Percentiles rank a stretch among this genome's conserved stretches.
Conservation (phyloP, 148 eudicot genomes). For the Limonium bicolor region DNA sequence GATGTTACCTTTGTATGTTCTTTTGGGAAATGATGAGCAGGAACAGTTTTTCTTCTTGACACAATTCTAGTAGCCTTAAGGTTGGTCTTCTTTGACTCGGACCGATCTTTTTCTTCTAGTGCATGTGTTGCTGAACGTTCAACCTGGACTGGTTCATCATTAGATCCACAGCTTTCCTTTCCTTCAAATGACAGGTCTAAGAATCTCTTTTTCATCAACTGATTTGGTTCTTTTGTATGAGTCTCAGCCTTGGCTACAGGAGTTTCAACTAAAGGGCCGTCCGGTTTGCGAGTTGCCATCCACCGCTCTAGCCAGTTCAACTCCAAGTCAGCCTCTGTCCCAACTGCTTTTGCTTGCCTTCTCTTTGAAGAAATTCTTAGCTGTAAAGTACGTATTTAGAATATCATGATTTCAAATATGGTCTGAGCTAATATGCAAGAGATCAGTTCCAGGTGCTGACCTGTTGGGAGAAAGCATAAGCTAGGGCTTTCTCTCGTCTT, state of each 20-base stretch:
- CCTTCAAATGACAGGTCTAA: conserved; percentile 45
- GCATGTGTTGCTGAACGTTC: conserved; percentile 9
- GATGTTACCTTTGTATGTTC: conserved; percentile 25
- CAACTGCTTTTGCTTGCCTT: conserved; percentile 28
- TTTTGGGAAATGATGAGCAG: conserved; percentile 16
- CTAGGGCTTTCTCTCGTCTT: conserved; percentile 79
- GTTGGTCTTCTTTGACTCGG: conserved; percentile 7
- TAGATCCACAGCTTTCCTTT: conserved; percentile 82
- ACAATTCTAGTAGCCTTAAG: conserved; percentile 19
- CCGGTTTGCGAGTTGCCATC: conserved; percentile 78
- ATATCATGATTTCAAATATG: background rate
- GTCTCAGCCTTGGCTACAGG: conserved; percentile 18
- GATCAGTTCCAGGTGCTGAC: conserved; percentile 26
- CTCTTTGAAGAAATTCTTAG: conserved; percentile 64
- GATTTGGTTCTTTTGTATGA: conserved; percentile 15
- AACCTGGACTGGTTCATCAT: conserved; percentile 43
- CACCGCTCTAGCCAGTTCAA: conserved; percentile 90
- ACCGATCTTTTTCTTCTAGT: conserved; percentile 11
- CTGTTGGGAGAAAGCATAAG: conserved; percentile 90
- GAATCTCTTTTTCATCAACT: conserved; percentile 14
- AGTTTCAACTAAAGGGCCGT: conserved; percentile 23
- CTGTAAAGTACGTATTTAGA: conserved; percentile 20
- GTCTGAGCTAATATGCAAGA: no score
- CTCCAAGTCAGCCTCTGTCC: conserved; percentile 40
- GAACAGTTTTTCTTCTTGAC: conserved; percentile 36